Conservation (phyloP, 2,329 filamentous ascomycete genomes). For the Knufia petricola region DNA sequence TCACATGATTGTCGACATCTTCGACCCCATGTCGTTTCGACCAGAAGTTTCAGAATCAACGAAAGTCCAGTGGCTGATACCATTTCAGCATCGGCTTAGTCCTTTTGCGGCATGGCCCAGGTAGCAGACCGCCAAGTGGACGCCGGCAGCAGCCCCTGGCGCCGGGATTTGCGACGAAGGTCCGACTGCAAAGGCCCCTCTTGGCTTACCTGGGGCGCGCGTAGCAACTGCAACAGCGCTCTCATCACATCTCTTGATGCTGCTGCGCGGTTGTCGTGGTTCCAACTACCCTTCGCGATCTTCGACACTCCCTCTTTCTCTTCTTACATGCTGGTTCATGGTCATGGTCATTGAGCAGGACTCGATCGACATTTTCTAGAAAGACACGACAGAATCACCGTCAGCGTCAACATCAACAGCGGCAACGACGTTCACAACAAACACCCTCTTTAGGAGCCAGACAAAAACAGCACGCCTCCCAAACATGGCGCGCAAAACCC, state of each 20-base stretch:
- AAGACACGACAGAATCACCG: background rate
- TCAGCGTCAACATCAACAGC: too few relatives aligned
- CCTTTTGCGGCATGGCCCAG: background rate
- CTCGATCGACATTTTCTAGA: constrained; percentile 12
- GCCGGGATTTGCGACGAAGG: background rate
- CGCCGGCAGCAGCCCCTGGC: too few relatives aligned
- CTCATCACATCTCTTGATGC: background rate
- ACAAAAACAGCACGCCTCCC: constrained; percentile 5
- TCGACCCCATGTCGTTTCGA: too few relatives aligned
- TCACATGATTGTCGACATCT: too few relatives aligned
- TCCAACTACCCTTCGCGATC: background rate
- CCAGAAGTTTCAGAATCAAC: background rate
- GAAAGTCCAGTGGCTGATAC: background rate
- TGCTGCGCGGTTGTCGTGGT: background rate
- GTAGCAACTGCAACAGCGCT: background rate
- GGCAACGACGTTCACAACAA: background rate
- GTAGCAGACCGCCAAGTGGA: too few relatives aligned
- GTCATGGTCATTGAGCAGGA: constrained; percentile 19
- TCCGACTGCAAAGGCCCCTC: background rate
- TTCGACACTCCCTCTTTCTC: background rate
- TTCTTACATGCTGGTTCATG: constrained; percentile 1
- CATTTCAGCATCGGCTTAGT: background rate
- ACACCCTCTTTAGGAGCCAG: background rate
- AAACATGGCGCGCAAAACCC: constrained; percentile 43
- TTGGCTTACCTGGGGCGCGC: background rate